Evolutionary conservation across 345 rosid species (phyloP).

Genomic region (Linum lewisii): DNA sequence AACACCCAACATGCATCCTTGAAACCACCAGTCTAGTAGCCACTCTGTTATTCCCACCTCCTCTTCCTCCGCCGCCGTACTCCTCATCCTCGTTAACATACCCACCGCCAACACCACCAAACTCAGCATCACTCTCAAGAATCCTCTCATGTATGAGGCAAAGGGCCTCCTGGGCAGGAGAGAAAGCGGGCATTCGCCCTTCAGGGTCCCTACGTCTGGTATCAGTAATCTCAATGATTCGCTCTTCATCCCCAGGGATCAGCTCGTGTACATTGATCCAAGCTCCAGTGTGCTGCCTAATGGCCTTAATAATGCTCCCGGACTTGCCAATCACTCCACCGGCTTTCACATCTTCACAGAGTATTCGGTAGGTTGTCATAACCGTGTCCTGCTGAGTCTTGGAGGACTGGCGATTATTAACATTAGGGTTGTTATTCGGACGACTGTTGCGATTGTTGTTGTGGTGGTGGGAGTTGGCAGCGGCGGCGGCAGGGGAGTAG

Average conservation of each 20-base stretch:
- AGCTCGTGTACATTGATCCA: conserved; percentile 98
- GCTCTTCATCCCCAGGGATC: conserved; percentile 76
- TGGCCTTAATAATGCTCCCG: conserved; percentile 83
- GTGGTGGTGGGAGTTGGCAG: conserved; percentile 6
- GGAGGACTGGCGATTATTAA: conserved; percentile 22
- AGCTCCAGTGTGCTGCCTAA: conserved; percentile 91
- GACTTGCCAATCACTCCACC: conserved; percentile 98
- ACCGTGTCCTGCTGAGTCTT: conserved; percentile 43
- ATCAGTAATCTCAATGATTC: conserved; percentile 94
- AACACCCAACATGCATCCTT: conserved; percentile 85
- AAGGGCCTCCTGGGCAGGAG: conserved; percentile 95
- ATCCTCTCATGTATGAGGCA: conserved; percentile 80
- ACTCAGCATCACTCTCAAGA: conserved; percentile 61
- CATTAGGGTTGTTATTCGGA: conserved; percentile 9
- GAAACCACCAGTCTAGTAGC: conserved; percentile 90
- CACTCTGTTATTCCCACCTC: conserved; percentile 33
- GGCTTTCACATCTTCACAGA: conserved; percentile 88
- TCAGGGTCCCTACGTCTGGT: conserved; percentile 91
- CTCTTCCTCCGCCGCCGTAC: conserved; percentile 35
- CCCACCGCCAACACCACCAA: conserved; percentile 28
- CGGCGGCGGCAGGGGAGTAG: conserved; percentile 42
- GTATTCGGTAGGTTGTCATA: conserved; percentile 82
- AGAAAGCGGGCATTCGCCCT: conserved; percentile 80
- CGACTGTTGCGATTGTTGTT: conserved; percentile 2
- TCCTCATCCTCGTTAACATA: conserved; percentile 48